These are phyloP conservation scores for Saccharomyces hybrid DNA, from an alignment of 1,139 yeast genomes.

Conservation along the genomic window DNA sequence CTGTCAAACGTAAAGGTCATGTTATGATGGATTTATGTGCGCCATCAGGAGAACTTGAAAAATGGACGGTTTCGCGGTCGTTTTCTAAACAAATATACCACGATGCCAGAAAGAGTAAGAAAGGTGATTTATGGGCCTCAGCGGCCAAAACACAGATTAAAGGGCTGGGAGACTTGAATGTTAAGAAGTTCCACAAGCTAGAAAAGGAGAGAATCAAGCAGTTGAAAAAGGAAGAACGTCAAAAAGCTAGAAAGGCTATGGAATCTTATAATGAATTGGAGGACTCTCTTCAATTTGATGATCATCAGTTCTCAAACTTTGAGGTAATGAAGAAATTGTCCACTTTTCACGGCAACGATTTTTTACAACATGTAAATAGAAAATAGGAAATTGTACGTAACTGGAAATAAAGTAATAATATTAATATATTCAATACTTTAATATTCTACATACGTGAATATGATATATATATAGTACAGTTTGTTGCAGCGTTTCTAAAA, in stretches of 20 bases:
- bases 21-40: conserved; percentile 77
- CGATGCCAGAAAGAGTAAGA: conserved; percentile 77
- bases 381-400: neutral
- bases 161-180: conserved; percentile 29
- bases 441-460: neutral
- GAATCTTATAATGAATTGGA: neutral
- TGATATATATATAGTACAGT: conserved; percentile 1
- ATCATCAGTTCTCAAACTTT: neutral
- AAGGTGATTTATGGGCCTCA: conserved; percentile 89
- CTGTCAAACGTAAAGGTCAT: conserved; percentile 75
- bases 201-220: conserved; percentile 28
- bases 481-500: neutral
- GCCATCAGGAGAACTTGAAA: conserved; percentile 69
- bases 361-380: neutral
- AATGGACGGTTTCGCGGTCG: conserved; percentile 82
- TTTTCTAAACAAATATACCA: conserved; percentile 70
- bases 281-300: neutral
- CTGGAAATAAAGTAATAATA: neutral
- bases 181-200: conserved; percentile 23
- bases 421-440: neutral
- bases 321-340: neutral
- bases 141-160: conserved; percentile 57
- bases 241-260: neutral
- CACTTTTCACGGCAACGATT: neutral
- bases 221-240: conserved; percentile 13